Percentiles rank a stretch among this genome's conserved stretches.
phyloP scores from a whole-genome alignment of 2,329 filamentous ascomycete species.

The Pseudogymnoascus sp. region DNA sequence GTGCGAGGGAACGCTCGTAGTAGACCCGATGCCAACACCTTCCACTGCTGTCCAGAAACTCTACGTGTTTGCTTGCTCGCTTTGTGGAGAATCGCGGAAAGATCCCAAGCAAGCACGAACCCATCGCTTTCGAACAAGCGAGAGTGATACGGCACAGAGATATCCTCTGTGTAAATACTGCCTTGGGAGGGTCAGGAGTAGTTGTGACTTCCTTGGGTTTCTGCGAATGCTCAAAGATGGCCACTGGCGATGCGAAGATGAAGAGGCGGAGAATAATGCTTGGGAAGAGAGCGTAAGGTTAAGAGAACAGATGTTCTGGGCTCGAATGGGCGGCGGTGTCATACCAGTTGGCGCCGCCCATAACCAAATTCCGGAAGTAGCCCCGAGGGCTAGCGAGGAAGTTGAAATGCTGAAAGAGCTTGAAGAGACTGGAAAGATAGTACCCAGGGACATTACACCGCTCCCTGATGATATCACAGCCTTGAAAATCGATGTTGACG shows the following conservation, averaged over 20 bases:
- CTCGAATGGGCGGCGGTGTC: constrained; percentile 83
- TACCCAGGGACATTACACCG: constrained; percentile 26
- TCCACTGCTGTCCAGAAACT: constrained; percentile 41
- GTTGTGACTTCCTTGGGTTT: constrained; percentile 89
- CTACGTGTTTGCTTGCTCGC: constrained; percentile 50
- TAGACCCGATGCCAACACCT: constrained; percentile 72
- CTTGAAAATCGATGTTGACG: neutral
- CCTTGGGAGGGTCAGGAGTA: constrained; percentile 71
- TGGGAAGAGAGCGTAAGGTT: constrained; percentile 93
- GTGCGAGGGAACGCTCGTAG: constrained; percentile 75
- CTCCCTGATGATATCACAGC: constrained; percentile 13
- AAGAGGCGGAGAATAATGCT: constrained; percentile 75
- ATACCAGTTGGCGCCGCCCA: constrained; percentile 45
- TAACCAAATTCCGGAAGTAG: constrained; percentile 19
- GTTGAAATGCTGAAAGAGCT: constrained; percentile 24
- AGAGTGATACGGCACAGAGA: constrained; percentile 76
- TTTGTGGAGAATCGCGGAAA: constrained; percentile 79
- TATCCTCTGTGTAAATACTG: constrained; percentile 91
- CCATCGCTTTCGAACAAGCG: constrained; percentile 82
- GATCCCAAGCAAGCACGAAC: constrained; percentile 65
- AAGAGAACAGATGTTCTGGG: constrained; percentile 96
- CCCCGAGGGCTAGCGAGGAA: constrained; percentile 25
- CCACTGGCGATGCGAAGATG: constrained; percentile 76
- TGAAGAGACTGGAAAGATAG: constrained; percentile 25
- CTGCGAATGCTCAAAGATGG: constrained; percentile 86